Evolutionary conservation across 345 rosid genomes (phyloP).

Genomic region (Ceriops tagal): DNA sequence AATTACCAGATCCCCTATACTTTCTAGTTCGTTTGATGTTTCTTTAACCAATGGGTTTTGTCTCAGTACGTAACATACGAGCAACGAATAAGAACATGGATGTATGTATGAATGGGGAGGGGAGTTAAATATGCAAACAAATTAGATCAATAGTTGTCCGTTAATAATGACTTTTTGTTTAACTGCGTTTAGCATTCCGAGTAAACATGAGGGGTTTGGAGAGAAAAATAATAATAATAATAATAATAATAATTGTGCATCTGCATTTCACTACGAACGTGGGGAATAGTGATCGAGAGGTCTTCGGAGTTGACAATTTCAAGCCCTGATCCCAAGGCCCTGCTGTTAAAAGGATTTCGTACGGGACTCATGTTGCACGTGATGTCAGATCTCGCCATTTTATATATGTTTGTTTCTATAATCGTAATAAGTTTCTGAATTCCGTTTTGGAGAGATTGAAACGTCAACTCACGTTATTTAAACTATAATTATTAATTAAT

Average conservation of each 20-base stretch:
- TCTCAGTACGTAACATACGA: too few relatives aligned
- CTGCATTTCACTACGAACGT: neutral
- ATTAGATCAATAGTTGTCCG: too few relatives aligned
- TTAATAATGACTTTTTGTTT: neutral
- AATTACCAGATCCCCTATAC: too few relatives aligned
- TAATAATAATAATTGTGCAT: neutral
- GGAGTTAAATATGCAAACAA: too few relatives aligned
- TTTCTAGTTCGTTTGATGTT: too few relatives aligned
- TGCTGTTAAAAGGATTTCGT: conserved; percentile 22
- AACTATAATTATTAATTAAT: too few relatives aligned
- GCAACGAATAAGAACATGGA: too few relatives aligned
- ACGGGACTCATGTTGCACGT: conserved; percentile 26
- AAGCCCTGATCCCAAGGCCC: conserved; percentile 31
- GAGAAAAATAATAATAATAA: neutral
- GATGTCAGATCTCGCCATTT: conserved; percentile 14
- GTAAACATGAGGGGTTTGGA: neutral
- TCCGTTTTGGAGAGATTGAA: neutral
- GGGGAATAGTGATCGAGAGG: neutral
- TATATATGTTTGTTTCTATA: neutral
- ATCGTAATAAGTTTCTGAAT: neutral
- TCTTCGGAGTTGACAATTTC: conserved; percentile 32
- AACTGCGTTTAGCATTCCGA: neutral
- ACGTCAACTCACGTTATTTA: too few relatives aligned
- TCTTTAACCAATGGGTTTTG: too few relatives aligned
- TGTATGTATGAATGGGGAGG: too few relatives aligned